These are phyloP conservation scores for Seminavis robusta DNA, from an alignment of 108 stramenopile species.

Conservation along the genomic window DNA sequence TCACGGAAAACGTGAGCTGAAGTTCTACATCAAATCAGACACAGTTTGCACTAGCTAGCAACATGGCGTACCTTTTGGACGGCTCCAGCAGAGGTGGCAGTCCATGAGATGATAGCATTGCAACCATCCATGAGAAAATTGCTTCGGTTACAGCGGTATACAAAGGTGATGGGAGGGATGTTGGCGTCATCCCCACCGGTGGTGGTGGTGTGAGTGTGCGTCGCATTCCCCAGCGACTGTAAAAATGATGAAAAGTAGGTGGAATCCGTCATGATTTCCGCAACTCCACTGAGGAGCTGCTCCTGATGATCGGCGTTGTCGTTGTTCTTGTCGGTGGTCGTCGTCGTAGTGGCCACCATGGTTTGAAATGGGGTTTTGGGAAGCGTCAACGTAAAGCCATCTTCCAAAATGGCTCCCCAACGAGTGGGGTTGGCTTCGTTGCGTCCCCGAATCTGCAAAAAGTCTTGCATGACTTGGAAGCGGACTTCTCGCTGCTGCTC, in stretches of 20 bases:
- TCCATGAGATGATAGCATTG: constrained; percentile 65
- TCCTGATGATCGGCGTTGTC: too few relatives aligned
- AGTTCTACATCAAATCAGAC: too few relatives aligned
- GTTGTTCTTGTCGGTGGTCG: not conserved
- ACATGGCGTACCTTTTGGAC: constrained; percentile 27
- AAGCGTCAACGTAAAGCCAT: constrained; percentile 68
- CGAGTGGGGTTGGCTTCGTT: constrained; percentile 65
- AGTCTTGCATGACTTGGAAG: constrained; percentile 82
- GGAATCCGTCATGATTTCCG: constrained; percentile 71
- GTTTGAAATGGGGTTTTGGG: constrained; percentile 62
- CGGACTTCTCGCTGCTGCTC: constrained; percentile 78
- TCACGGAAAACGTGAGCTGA: too few relatives aligned
- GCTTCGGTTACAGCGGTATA: constrained; percentile 61
- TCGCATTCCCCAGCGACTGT: constrained; percentile 43
- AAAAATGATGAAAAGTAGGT: constrained; percentile 44
- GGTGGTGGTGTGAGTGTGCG: too few relatives aligned
- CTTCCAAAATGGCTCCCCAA: constrained; percentile 84
- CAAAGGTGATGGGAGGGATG: constrained; percentile 49
- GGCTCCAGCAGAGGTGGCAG: constrained; percentile 46
- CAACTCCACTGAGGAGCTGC: constrained; percentile 58
- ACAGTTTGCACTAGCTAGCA: too few relatives aligned
- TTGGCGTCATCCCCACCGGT: too few relatives aligned
- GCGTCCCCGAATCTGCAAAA: constrained; percentile 71
- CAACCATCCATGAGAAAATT: constrained; percentile 82
- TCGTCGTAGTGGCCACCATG: constrained; percentile 38